phyloP scores from a whole-genome alignment of 352 stramenopile species.

The Globisporangium yorkense region DNA sequence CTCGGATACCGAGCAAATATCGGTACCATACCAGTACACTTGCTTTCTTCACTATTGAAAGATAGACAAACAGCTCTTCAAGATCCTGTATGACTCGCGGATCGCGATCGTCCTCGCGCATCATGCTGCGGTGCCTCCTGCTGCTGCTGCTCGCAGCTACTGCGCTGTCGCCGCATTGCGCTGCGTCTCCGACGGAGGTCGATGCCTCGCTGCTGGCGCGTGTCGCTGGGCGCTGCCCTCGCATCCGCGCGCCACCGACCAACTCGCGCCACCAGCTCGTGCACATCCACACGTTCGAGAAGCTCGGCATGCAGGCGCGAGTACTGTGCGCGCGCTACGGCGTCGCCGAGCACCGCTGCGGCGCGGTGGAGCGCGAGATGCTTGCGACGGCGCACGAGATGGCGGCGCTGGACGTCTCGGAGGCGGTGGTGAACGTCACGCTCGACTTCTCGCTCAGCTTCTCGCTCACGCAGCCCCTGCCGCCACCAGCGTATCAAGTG shows the following conservation, averaged over 20 bases:
- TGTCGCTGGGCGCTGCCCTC: constrained; percentile 10
- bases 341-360: constrained; percentile 29
- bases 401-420: constrained; percentile 27
- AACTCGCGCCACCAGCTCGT: constrained; percentile 27
- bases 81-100: too few species aligned
- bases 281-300: constrained; percentile 31
- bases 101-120: too few species aligned
- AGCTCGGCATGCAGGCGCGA: constrained; percentile 21
- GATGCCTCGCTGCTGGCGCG: neutral
- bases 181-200: neutral
- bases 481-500: constrained; percentile 5
- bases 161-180: neutral
- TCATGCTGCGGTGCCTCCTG: too few species aligned
- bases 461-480: constrained; percentile 14
- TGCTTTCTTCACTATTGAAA: too few species aligned
- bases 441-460: constrained; percentile 47
- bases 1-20: too few species aligned
- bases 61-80: too few species aligned
- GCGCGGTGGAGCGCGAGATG: constrained; percentile 19
- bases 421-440: constrained; percentile 54
- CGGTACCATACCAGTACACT: too few species aligned
- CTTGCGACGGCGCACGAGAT: constrained; percentile 39
- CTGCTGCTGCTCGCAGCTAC: neutral
- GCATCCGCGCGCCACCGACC: constrained; percentile 16
- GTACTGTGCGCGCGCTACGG: constrained; percentile 15